Conservation (phyloP, 2,329 filamentous ascomycete genomes). For the Didymellaceae sp. region DNA sequence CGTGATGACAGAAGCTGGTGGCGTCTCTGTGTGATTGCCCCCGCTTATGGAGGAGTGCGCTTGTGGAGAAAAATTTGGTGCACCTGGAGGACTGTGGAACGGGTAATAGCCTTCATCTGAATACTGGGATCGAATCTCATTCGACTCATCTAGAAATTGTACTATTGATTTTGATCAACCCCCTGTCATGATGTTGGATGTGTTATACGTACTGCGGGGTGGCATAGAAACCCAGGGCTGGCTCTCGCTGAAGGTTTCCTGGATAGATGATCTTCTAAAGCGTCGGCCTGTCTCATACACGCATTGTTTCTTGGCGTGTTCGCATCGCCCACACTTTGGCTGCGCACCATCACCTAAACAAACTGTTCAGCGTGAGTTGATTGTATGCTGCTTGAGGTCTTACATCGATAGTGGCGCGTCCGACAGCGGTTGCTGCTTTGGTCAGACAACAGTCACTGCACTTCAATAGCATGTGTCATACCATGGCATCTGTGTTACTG, state of each 20-base stretch:
- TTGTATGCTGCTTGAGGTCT: background rate
- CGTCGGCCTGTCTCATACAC: constrained; percentile 45
- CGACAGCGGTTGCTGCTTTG: constrained; percentile 45
- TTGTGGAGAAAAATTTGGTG: constrained; percentile 16
- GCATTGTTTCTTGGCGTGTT: constrained; percentile 42
- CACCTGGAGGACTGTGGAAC: constrained; percentile 20
- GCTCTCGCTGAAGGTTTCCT: constrained; percentile 37
- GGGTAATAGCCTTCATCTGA: constrained; percentile 28
- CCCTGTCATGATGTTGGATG: background rate
- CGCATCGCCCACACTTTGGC: constrained; percentile 43
- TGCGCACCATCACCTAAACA: constrained; percentile 44
- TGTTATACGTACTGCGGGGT: constrained; percentile 34
- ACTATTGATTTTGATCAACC: constrained; percentile 33
- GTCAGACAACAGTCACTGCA: constrained; percentile 20
- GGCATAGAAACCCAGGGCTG: constrained; percentile 48
- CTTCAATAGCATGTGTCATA: constrained; percentile 19
- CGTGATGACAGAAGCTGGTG: constrained; percentile 25
- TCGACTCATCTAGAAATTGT: constrained; percentile 47
- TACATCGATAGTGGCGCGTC: constrained; percentile 49
- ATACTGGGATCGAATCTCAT: constrained; percentile 42
- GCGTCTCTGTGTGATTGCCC: constrained; percentile 24
- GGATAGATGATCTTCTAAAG: constrained; percentile 46
- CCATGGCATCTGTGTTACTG: constrained; percentile 43
- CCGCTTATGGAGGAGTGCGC: constrained; percentile 22
- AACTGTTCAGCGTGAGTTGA: constrained; percentile 20